A percentile compares a stretch with the other conserved stretches of the same genome.
Conservation (phyloP, 257 asterid species). For the Solanum stenotomum region DNA sequence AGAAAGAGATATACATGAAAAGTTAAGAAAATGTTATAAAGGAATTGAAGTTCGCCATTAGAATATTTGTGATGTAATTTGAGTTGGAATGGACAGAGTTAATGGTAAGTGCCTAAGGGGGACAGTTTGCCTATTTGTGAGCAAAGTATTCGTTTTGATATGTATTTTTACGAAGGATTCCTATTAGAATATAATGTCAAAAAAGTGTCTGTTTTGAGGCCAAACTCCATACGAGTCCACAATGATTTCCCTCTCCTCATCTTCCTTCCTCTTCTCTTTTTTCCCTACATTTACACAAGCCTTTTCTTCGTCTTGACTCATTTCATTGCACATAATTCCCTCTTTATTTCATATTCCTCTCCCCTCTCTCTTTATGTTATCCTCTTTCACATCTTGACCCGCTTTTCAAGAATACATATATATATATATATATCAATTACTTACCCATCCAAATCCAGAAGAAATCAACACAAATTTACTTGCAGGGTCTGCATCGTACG, state of each 20-base stretch:
- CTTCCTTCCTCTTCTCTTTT: background rate
- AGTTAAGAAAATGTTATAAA: too few species aligned
- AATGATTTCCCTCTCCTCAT: background rate
- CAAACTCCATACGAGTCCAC: background rate
- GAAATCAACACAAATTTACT: background rate
- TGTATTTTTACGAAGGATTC: too few species aligned
- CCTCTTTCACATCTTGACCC: background rate
- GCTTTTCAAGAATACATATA: constrained; percentile 4
- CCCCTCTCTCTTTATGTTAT: background rate
- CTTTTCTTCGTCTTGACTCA: background rate
- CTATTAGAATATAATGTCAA: too few species aligned
- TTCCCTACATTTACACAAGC: background rate
- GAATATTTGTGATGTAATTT: background rate
- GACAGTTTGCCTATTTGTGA: too few species aligned
- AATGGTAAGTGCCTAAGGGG: background rate
- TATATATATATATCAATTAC: background rate
- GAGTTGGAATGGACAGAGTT: background rate
- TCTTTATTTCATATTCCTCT: background rate
- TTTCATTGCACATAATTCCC: background rate
- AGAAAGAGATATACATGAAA: background rate
- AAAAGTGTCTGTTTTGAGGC: too few species aligned
- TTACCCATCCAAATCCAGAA: background rate
- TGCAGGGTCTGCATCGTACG: too few species aligned
- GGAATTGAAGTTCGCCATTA: too few species aligned
- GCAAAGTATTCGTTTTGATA: too few species aligned